Evolutionary conservation across 2,329 filamentous ascomycete species (phyloP).

Genomic region (Aurifilum marmelostoma): DNA sequence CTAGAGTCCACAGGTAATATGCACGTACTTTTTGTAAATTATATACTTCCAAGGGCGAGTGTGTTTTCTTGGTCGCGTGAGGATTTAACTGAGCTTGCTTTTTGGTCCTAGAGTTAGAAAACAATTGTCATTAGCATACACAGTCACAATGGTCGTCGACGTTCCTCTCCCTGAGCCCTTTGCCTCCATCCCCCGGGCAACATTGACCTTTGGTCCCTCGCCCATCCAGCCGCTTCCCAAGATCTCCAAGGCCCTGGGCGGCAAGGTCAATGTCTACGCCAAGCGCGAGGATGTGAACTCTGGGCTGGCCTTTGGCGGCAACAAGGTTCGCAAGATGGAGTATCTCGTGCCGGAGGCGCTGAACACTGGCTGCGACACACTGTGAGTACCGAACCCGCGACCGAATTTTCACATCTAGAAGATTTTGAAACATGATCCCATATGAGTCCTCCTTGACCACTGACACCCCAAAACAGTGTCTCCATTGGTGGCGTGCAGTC

Average conservation of each 20-base stretch:
- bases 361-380: conserved; percentile 59
- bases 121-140: neutral
- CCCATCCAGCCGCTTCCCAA: conserved; percentile 69
- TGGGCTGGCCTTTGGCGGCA: conserved; percentile 67
- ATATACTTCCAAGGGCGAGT: neutral
- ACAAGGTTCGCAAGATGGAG: conserved; percentile 72
- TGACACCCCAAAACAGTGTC: conserved; percentile 39
- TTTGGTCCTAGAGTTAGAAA: no score
- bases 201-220: conserved; percentile 68
- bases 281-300: conserved; percentile 76
- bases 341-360: conserved; percentile 69
- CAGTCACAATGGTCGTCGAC: conserved; percentile 18
- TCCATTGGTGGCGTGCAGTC: conserved; percentile 70
- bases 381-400: conserved; percentile 37
- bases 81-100: no score
- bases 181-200: conserved; percentile 62
- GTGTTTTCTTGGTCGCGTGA: no score
- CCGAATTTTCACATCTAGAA: no score
- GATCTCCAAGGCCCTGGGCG: conserved; percentile 63
- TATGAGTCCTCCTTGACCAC: no score
- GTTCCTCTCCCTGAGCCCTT: conserved; percentile 63
- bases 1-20: neutral
- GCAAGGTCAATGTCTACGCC: conserved; percentile 66
- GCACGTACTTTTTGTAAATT: neutral
- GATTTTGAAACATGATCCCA: no score